Evolutionary conservation across 2,329 filamentous ascomycete species (phyloP).

Genomic region (Sclerotinia glacialis): DNA sequence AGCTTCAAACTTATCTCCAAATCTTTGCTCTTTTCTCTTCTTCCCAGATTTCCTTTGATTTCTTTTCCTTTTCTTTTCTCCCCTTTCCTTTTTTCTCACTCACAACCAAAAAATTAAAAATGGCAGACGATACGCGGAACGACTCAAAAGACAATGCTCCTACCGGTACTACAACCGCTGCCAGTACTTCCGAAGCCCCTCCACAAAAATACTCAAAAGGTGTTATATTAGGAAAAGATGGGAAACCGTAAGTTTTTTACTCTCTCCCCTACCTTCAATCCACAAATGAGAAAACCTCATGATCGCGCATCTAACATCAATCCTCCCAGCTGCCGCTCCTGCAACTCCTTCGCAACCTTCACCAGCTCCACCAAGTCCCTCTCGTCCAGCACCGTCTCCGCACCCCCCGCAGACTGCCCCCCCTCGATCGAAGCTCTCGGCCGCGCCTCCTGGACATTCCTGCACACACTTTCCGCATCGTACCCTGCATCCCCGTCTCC

Average conservation of each 20-base stretch:
- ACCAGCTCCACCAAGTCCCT: conserved; percentile 40
- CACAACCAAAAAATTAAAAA: conserved; percentile 22
- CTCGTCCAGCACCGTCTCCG: conserved; percentile 38
- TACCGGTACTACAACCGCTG: conserved; percentile 24
- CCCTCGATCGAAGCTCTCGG: conserved; percentile 87
- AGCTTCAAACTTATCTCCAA: not conserved
- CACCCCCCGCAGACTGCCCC: conserved; percentile 69
- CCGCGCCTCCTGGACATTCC: conserved; percentile 85
- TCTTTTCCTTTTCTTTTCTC: not conserved
- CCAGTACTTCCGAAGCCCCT: conserved; percentile 15
- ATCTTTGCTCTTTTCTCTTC: not conserved
- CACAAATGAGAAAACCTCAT: not conserved
- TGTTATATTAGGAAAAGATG: conserved; percentile 73
- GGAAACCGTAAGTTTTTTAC: conserved; percentile 67
- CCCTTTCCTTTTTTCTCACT: not conserved
- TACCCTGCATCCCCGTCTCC: conserved; percentile 72
- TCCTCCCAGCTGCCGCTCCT: conserved; percentile 62
- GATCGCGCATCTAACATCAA: not conserved
- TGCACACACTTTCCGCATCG: conserved; percentile 85
- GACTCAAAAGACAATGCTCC: conserved; percentile 10
- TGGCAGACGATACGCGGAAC: conserved; percentile 37
- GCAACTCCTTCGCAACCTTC: conserved; percentile 61
- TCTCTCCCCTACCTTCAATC: too few species aligned
- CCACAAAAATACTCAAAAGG: conserved; percentile 62
- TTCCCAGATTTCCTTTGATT: not conserved